Conservation (phyloP, 768 basidiomycete genomes). For the Hericium alpestre region DNA sequence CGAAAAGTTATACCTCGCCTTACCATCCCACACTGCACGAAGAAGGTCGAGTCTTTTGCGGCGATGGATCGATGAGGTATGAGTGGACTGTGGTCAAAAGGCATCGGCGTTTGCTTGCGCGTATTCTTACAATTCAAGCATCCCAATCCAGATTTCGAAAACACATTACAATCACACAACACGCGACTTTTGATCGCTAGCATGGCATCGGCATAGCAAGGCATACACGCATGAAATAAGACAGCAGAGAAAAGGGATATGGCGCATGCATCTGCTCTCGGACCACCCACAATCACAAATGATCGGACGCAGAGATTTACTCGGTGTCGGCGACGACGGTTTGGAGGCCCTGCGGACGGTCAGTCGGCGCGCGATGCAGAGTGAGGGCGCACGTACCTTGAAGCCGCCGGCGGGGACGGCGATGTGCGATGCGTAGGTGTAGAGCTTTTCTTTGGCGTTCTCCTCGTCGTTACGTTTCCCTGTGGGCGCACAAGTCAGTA, state of each 20-base stretch:
- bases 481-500: constrained; percentile 20
- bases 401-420: constrained; percentile 49
- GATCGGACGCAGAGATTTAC: constrained; percentile 27
- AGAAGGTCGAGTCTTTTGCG: too few species aligned
- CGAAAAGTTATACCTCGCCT: too few species aligned
- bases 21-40: too few species aligned
- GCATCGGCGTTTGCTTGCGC: too few species aligned
- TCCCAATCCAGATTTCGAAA: not conserved
- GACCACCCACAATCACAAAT: not conserved
- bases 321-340: constrained; percentile 75
- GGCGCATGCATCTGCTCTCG: not conserved
- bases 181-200: not conserved
- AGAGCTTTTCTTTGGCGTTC: constrained; percentile 96
- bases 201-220: not conserved
- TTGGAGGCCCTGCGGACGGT: constrained; percentile 59
- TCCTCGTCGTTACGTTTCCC: constrained; percentile 99
- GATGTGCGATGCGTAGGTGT: constrained; percentile 80
- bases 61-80: too few species aligned
- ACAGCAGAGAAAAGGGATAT: not conserved
- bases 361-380: constrained; percentile 4
- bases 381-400: constrained; percentile 55
- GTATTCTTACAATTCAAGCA: too few species aligned
- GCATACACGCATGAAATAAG: not conserved
- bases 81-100: too few species aligned
- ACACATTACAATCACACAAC: not conserved